Base-by-base conservation (phyloP, 345 rosid species). In the Xanthoceras sorbifolium region DNA sequence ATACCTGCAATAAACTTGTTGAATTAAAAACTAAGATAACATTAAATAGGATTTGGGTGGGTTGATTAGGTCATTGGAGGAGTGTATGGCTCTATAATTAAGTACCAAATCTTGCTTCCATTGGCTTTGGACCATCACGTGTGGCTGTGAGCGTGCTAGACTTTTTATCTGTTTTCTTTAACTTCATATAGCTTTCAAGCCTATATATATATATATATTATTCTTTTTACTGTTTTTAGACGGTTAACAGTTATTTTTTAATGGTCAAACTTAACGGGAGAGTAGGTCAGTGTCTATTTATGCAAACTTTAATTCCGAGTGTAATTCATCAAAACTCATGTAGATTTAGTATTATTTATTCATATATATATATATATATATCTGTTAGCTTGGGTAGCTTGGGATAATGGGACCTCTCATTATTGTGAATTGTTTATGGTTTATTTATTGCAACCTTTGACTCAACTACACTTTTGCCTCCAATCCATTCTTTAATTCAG, bases 21-120 rank as follows among this genome's bases (percentile, higher is more conserved):
- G 62, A 22, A 57, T n/a, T 10, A 9, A 5, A n/a, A 50, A 50
- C 22, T 28, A 28, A 34, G 25, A 46, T 28, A 31, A 70, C 15
- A 38, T 69, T 2, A 42, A n/a, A 34, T 23, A 72, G 52, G 66
- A 59, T 25, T 34, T 1, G 55, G 36, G 67, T 25, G 66, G 54
- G 57, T 28, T 5, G 17, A 72, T 38, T 59, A 14, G 32, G 54
- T 36, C 61, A 23, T 28, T 18, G 25, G 4, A n/a, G 11, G 36
- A 36, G 5, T 57, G 54, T 36, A 36, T 18, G 23, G 46, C 64
- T 54, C 36, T 4, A 12, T 26, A 4, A 38, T 73, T 61, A 44
- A 6, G 36, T 66, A 28, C 25, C 28, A 61, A 42, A 61, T 61
- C 38, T 61, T 61, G 76, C 28, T 40, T 73, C 36, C 66, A 38